Evolutionary conservation across 352 stramenopile genomes (phyloP).

Genomic region (Blastocystis sp.): DNA sequence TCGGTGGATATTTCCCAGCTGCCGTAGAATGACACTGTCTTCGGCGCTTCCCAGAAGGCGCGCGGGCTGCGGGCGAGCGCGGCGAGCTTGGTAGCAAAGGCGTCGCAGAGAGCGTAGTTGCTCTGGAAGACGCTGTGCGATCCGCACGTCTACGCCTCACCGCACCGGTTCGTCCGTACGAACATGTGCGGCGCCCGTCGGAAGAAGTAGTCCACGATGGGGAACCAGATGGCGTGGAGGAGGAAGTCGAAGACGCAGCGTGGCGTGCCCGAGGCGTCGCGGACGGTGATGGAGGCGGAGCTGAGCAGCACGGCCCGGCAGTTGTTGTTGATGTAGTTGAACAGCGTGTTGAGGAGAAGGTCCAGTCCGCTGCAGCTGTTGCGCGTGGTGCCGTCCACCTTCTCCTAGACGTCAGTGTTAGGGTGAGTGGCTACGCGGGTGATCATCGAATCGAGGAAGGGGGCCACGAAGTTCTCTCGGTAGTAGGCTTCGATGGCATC

Average conservation of each 20-base stretch:
- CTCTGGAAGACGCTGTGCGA: constrained; percentile 48
- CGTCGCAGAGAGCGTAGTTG: constrained; percentile 22
- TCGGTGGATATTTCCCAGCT: constrained; percentile 49
- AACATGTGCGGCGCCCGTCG: constrained; percentile 31
- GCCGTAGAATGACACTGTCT: constrained; percentile 20
- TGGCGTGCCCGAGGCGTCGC: too few species aligned
- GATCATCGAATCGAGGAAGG: constrained; percentile 58
- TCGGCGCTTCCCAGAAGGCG: constrained; percentile 37
- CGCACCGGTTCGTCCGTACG: background rate
- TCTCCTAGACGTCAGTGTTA: constrained; percentile 8
- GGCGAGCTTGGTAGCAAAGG: background rate
- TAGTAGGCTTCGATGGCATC: constrained; percentile 43
- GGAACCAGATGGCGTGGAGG: constrained; percentile 3
- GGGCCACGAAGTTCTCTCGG: constrained; percentile 45
- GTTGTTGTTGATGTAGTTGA: constrained; percentile 23
- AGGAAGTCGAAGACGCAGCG: constrained; percentile 43
- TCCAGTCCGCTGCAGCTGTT: constrained; percentile 52
- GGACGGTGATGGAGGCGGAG: background rate
- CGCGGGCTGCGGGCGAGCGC: constrained; percentile 3
- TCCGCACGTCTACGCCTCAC: constrained; percentile 29
- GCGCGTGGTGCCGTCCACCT: constrained; percentile 25
- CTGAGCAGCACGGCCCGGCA: constrained; percentile 15
- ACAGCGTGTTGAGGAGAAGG: constrained; percentile 26
- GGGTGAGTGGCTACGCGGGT: background rate
- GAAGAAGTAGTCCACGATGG: constrained; percentile 64